Evolutionary conservation across 148 eudicot genomes (phyloP).

Genomic region (Euryodendron excelsum): DNA sequence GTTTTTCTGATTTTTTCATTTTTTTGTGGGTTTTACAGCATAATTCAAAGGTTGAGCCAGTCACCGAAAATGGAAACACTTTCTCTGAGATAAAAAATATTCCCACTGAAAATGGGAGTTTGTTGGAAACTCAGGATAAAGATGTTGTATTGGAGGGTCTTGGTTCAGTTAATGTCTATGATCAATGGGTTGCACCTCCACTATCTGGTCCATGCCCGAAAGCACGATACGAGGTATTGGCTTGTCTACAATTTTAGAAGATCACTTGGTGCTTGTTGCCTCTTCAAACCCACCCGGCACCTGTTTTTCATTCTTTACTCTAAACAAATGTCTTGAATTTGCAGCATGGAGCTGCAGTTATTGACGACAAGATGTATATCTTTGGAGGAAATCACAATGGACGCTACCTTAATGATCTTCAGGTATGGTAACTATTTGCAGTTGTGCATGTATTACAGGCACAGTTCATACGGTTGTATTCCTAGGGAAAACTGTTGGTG

Average conservation of each 20-base stretch:
- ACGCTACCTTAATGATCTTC: slow-evolving; percentile 95
- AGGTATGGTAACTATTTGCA: slow-evolving; percentile 46
- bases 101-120: slow-evolving; percentile 59
- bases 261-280: not conserved
- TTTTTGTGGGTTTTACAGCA: slow-evolving; percentile 29
- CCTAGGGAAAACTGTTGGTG: not conserved
- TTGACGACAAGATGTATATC: slow-evolving; percentile 89
- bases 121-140: slow-evolving; percentile 74
- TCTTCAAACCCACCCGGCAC: not conserved
- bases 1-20: not conserved
- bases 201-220: slow-evolving; percentile 76
- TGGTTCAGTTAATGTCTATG: slow-evolving; percentile 71
- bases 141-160: slow-evolving; percentile 81
- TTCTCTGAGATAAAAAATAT: slow-evolving; percentile 63
- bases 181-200: slow-evolving; percentile 86
- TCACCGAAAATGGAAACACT: slow-evolving; percentile 57
- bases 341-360: slow-evolving; percentile 96
- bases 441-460: not conserved
- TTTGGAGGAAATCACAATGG: slow-evolving; percentile 98
- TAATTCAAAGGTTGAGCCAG: slow-evolving; percentile 45
- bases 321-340: slow-evolving; percentile 20
- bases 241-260: slow-evolving; percentile 4
- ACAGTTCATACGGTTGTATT: too few relatives aligned
- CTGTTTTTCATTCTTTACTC: slow-evolving; percentile 3
- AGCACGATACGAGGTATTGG: slow-evolving; percentile 88